Evolutionary conservation across 495 filamentous ascomycete species (phyloP), one percentile per base, ranked within the genome.

Genomic region (Tuber borchii): DNA sequence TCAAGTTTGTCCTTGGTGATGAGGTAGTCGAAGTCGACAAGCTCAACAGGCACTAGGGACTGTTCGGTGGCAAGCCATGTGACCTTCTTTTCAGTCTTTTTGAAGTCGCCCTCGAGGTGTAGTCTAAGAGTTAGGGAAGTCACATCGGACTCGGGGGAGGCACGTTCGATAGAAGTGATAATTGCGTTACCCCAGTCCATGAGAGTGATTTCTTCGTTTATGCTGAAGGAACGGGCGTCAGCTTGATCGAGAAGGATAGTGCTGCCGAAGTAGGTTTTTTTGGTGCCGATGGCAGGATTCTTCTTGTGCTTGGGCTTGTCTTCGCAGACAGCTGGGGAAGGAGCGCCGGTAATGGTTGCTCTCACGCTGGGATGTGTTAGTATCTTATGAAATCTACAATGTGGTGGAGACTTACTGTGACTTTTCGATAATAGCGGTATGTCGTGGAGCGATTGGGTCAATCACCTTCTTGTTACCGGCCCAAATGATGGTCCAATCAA

Each of bases 151-250:
- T 83, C 82, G 20, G 84, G 79, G 34, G 86, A 82, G 31, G 90
- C 88, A 71, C 90, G 87, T 51, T 86, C 86, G 81, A 93, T 92
- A 80, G 90, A 90, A 68, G 90, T 90, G 19, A 97, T 91, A 75
- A 95, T 89, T 43, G 93, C 94, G 77, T 97, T 97, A 79, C 94
- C 94, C 94, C 94, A 97, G 82, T 90, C 91, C 94, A 97, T 97
- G 40, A 97, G 87, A 0, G 94, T 97, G 79, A 97, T 93, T 83
- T 97, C 94, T 85, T 97, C 94, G 79, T 92, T 90, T 75, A 91
- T 88, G 79, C 88, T 90, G 86, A 97, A 95, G 70, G 86, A 87
- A 84, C 91, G 89, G 76, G 91, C 94, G 79, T 97, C 94, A 69
- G 87, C 91, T 84, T 97, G 94, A 82, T 97, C 94, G 69, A 97